Conservation (phyloP, 345 rosid species). For the Turnera subulata region DNA sequence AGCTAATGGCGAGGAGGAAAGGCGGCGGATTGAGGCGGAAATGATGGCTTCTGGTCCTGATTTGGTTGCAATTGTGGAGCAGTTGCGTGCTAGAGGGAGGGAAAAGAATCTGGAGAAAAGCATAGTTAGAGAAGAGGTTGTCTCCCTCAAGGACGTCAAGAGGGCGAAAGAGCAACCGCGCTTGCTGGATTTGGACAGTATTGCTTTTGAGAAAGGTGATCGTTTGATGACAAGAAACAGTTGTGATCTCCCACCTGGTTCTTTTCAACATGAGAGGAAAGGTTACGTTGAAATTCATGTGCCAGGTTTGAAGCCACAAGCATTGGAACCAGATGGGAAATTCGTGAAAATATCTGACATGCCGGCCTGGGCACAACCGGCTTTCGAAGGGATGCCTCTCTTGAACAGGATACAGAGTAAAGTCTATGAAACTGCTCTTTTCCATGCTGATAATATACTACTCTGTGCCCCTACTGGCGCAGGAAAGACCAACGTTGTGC, state of each 20-base stretch:
- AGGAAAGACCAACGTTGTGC: constrained; percentile 95
- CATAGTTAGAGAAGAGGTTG: constrained; percentile 92
- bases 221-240: constrained; percentile 82
- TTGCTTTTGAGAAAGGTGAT: constrained; percentile 85
- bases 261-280: constrained; percentile 55
- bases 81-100: constrained; percentile 94
- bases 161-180: constrained; percentile 77
- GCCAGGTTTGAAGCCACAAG: constrained; percentile 66
- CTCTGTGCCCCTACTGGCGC: constrained; percentile 99
- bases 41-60: constrained; percentile 69
- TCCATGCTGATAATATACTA: constrained; percentile 71
- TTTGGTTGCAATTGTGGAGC: constrained; percentile 74
- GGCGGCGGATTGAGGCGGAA: constrained; percentile 73
- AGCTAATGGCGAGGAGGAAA: constrained; percentile 82
- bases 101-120: constrained; percentile 88
- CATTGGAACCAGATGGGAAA: constrained; percentile 53
- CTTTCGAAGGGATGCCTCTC: constrained; percentile 85
- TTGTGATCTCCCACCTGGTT: constrained; percentile 80
- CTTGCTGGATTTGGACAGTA: constrained; percentile 73
- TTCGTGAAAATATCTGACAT: constrained; percentile 73
- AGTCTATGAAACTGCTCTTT: constrained; percentile 81
- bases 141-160: constrained; percentile 78
- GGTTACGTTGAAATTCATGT: constrained; percentile 96
- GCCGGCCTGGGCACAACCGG: constrained; percentile 96
- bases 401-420: constrained; percentile 92